Evolutionary conservation across 139 green algal species (phyloP).

Genomic region (Axilococcus clingmanii): DNA sequence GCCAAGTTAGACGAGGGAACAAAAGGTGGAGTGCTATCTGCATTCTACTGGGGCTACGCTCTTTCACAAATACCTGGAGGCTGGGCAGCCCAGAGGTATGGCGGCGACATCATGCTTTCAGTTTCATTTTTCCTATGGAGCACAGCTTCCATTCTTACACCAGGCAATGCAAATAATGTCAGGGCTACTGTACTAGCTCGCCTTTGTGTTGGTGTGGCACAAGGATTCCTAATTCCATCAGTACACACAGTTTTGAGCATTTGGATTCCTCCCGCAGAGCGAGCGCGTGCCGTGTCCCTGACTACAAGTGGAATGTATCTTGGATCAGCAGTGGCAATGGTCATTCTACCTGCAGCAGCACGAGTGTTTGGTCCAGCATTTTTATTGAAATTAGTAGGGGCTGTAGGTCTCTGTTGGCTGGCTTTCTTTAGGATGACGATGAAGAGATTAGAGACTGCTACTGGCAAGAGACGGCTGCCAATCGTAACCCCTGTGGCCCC

Average conservation of each 20-base stretch:
- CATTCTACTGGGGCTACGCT: constrained; percentile 96
- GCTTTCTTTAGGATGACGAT: constrained; percentile 51
- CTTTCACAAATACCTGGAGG: constrained; percentile 89
- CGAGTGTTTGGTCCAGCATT: constrained; percentile 34
- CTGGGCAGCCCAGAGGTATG: constrained; percentile 81
- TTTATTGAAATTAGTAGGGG: constrained; percentile 59
- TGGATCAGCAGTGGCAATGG: constrained; percentile 81
- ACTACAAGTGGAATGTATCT: constrained; percentile 98
- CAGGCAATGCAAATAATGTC: constrained; percentile 17
- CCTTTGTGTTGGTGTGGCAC: constrained; percentile 70
- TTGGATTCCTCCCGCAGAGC: constrained; percentile 83
- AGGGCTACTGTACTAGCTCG: constrained; percentile 30
- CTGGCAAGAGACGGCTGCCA: neutral
- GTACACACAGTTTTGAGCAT: constrained; percentile 46
- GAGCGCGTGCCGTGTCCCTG: constrained; percentile 73
- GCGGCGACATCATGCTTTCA: constrained; percentile 68
- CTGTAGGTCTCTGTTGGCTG: constrained; percentile 69
- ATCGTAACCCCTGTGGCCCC: neutral
- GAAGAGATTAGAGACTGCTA: neutral
- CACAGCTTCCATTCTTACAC: constrained; percentile 62
- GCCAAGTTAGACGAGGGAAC: constrained; percentile 7
- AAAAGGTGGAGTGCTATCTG: constrained; percentile 83
- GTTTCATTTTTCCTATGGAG: constrained; percentile 80
- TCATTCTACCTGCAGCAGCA: constrained; percentile 67
- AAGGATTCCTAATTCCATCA: constrained; percentile 90